phyloP scores from a whole-genome alignment of 805 yeast genomes.

The Osmozyma mogii region DNA sequence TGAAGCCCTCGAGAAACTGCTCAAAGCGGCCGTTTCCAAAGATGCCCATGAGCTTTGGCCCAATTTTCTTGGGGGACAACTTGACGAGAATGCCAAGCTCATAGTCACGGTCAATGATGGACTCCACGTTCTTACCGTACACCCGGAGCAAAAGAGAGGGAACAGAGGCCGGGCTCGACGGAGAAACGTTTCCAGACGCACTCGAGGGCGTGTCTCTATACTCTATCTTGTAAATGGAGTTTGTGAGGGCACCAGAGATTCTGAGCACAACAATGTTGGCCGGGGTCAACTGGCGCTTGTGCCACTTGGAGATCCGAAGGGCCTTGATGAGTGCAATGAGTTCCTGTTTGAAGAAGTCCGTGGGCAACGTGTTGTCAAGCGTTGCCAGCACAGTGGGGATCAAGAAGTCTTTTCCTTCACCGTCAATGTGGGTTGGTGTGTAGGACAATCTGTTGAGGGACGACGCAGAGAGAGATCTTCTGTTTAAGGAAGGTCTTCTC shows the following conservation, averaged over 20 bases:
- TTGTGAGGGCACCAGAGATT: conserved; percentile 90
- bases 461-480: conserved; percentile 28
- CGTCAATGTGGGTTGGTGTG: conserved; percentile 20
- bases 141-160: conserved; percentile 69
- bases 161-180: background rate
- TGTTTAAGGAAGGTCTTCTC: conserved; percentile 24
- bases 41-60: conserved; percentile 83
- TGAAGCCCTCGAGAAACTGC: conserved; percentile 80
- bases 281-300: conserved; percentile 37
- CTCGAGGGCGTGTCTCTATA: conserved; percentile 41
- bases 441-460: conserved; percentile 22
- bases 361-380: conserved; percentile 71
- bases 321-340: conserved; percentile 55
- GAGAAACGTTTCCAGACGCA: too few relatives aligned
- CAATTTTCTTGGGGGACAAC: conserved; percentile 70
- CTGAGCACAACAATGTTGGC: conserved; percentile 47
- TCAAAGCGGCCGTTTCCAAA: conserved; percentile 91
- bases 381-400: conserved; percentile 48
- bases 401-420: conserved; percentile 26
- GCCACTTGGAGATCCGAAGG: conserved; percentile 75
- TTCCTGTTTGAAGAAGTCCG: conserved; percentile 81
- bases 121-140: conserved; percentile 82
- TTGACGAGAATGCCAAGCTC: conserved; percentile 70
- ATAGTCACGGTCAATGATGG: conserved; percentile 75
- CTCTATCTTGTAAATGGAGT: conserved; percentile 73